Base-by-base conservation (phyloP, 768 basidiomycete species). In the Kwoniella newhampshirensis region DNA sequence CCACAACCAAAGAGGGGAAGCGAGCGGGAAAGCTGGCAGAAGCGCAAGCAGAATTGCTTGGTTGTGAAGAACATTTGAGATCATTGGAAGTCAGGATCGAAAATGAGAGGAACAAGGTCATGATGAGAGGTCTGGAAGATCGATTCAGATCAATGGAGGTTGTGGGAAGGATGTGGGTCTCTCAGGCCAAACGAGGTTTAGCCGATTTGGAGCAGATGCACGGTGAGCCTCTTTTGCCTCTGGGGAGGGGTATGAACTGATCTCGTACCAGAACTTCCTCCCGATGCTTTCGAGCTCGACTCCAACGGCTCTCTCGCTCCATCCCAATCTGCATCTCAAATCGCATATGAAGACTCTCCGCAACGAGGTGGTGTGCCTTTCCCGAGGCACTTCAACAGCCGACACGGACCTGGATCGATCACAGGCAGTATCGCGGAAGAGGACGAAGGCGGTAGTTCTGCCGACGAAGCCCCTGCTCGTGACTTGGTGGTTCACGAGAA, bases 271-370 rank as follows among this genome's bases (percentile, higher is more conserved):
- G 68, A 68, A 35, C 59, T 70, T 20, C 64, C 61, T 18, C 46
- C 67, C 18, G 64, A 74, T 55, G 73, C 75, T 11, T 76, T 59
- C 55, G 75, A 76, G 61, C 54, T 73, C 43, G 75, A 76, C 51
- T 76, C 75, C 25, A 76, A 76, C 58, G 69, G 69, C 20, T 76
- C 75, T 4, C 62, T 76, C 35, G 73, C 75, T 11, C 75, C 75
- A 0, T 76, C 72, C 3, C 72, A 76, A 63, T 76, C 75, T 15
- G 75, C 75, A 17, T 76, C 75, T 9, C 75, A 76, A 46, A 62
- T 67, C 25, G 75, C 67, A 17, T 71, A 66, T 37, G 67, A 67
- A 23, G 66, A 74, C 23, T 58, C 68, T 4, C 39, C 59, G 20
- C 60, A 46, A 8, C 48, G 51, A n/a, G 23, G 28, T 6, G 30